Conservation (phyloP, 352 stramenopile genomes). For the Aphanomyces stellatus region DNA sequence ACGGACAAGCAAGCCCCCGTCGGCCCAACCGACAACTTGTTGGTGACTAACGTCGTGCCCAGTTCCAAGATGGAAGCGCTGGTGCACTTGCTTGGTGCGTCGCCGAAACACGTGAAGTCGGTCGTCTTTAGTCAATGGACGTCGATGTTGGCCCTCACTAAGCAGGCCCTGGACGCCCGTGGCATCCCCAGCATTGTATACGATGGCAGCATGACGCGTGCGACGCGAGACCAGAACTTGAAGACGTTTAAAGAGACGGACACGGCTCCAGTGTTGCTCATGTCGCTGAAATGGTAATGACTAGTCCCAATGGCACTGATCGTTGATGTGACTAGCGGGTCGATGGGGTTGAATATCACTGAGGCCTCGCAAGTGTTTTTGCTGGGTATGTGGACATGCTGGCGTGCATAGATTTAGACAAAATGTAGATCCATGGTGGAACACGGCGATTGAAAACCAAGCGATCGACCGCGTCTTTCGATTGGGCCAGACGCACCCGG, state of each 20-base stretch:
- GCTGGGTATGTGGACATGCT: not conserved
- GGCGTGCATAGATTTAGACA: not conserved
- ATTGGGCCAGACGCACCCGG: not conserved
- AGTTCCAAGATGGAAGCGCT: slow-evolving; percentile 13
- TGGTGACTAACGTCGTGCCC: not conserved
- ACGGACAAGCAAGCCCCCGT: not conserved
- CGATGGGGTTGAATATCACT: slow-evolving; percentile 7
- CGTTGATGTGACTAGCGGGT: not conserved
- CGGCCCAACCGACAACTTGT: not conserved
- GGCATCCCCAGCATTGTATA: not conserved
- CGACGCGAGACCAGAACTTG: not conserved
- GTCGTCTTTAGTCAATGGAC: slow-evolving; percentile 11
- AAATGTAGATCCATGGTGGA: slow-evolving; percentile 6
- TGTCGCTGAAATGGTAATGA: slow-evolving; percentile 11
- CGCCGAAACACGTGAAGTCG: not conserved
- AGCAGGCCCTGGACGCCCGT: not conserved
- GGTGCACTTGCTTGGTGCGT: not conserved
- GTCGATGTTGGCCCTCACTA: not conserved
- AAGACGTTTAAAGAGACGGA: not conserved
- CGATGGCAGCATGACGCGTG: not conserved
- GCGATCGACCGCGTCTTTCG: slow-evolving; percentile 8
- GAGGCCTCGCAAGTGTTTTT: slow-evolving; percentile 7
- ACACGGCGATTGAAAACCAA: slow-evolving; percentile 14
- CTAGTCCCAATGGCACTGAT: not conserved
- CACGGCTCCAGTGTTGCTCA: not conserved